Evolutionary conservation across 2,329 filamentous ascomycete genomes (phyloP).

Genomic region (Biscogniauxia marginata): DNA sequence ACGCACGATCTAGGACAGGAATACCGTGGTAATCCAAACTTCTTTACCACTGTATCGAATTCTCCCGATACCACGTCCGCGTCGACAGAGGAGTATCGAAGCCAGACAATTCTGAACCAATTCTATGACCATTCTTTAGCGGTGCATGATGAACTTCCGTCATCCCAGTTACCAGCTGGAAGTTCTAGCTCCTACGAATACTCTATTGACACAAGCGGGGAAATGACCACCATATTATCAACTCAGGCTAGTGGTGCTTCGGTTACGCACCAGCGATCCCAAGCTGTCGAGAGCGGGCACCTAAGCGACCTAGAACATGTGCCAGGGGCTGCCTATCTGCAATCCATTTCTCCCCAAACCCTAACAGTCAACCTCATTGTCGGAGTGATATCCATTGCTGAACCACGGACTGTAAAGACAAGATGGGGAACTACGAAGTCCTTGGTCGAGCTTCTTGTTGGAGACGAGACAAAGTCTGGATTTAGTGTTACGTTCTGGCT

Average conservation of each 20-base stretch:
- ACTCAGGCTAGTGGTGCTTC: slow-evolving; percentile 24
- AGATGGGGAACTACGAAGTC: slow-evolving; percentile 61
- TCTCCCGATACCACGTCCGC: slow-evolving; percentile 31
- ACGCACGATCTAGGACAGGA: slow-evolving; percentile 36
- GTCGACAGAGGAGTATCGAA: slow-evolving; percentile 34
- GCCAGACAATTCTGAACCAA: slow-evolving; percentile 47
- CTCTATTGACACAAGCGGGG: slow-evolving; percentile 38
- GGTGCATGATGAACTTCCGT: slow-evolving; percentile 63
- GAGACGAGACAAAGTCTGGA: slow-evolving; percentile 78
- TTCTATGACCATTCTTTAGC: slow-evolving; percentile 80
- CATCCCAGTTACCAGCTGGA: slow-evolving; percentile 52
- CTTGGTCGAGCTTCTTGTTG: slow-evolving; percentile 75
- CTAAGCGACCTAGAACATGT: slow-evolving; percentile 68
- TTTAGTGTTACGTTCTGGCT: slow-evolving; percentile 89
- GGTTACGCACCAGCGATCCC: slow-evolving; percentile 19
- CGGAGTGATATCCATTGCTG: slow-evolving; percentile 70
- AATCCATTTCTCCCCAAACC: slow-evolving; percentile 72
- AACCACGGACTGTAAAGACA: slow-evolving; percentile 66
- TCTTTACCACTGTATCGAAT: slow-evolving; percentile 47
- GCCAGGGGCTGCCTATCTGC: slow-evolving; percentile 64
- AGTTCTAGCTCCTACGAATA: slow-evolving; percentile 30
- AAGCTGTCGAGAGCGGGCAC: slow-evolving; percentile 34
- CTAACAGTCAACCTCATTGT: slow-evolving; percentile 81
- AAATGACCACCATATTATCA: slow-evolving; percentile 31
- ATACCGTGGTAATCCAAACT: slow-evolving; percentile 38